Evolutionary conservation across 148 eudicot species (phyloP).

Genomic region (Oxyria digyna): DNA sequence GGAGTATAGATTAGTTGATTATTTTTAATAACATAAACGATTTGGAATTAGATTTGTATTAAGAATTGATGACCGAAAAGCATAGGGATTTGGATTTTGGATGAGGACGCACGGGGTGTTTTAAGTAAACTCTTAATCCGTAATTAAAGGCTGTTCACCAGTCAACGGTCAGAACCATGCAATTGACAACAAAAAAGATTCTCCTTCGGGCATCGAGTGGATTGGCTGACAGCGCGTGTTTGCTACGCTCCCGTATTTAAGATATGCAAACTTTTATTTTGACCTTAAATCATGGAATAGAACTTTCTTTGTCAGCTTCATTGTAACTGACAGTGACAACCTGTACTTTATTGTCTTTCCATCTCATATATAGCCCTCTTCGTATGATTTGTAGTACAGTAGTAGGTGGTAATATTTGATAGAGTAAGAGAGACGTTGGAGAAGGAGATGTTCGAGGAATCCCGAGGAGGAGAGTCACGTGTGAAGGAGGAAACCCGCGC

Average conservation of each 20-base stretch:
- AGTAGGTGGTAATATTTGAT: too few relatives aligned
- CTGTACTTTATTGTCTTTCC: background rate
- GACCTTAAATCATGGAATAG: constrained; percentile 13
- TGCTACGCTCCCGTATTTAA: background rate
- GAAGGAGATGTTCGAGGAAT: background rate
- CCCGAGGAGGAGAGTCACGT: constrained; percentile 4
- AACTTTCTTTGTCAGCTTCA: constrained; percentile 20
- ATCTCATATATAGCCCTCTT: too few relatives aligned
- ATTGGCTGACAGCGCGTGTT: background rate
- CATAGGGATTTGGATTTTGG: constrained; percentile 28
- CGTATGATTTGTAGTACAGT: too few relatives aligned
- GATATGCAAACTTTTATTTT: background rate
- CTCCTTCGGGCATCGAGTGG: background rate
- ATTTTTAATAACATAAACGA: too few relatives aligned
- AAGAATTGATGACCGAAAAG: background rate
- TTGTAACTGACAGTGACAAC: background rate
- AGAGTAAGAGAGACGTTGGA: background rate
- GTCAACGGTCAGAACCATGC: constrained; percentile 18
- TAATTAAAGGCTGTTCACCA: constrained; percentile 23
- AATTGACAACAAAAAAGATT: background rate
- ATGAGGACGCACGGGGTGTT: background rate
- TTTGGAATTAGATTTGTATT: too few relatives aligned
- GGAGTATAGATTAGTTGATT: too few relatives aligned
- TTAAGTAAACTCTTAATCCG: constrained; percentile 4
- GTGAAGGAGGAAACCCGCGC: background rate